Conservation (phyloP, 2,329 filamentous ascomycete species). For the Mycosphaerelloides madeirae region DNA sequence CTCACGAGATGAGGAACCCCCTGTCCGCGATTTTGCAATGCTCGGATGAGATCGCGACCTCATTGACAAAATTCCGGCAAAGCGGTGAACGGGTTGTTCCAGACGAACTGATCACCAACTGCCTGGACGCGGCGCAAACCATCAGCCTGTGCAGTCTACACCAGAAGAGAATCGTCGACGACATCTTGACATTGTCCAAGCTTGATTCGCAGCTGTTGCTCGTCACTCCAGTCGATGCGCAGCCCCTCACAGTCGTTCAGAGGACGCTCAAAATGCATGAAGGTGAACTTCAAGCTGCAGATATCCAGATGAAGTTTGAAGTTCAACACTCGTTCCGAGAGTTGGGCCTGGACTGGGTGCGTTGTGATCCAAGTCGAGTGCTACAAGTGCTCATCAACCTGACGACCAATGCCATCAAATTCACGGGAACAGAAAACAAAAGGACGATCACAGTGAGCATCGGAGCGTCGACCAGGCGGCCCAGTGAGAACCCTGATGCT, state of each 20-base stretch:
- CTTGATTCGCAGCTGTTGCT: slow-evolving; percentile 70
- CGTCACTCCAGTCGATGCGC: slow-evolving; percentile 65
- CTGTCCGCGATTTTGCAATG: slow-evolving; percentile 71
- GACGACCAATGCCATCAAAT: slow-evolving; percentile 64
- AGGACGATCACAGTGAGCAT: slow-evolving; percentile 63
- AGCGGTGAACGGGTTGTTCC: slow-evolving; percentile 36
- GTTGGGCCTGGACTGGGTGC: slow-evolving; percentile 61
- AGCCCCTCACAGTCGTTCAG: slow-evolving; percentile 62
- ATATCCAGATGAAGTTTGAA: slow-evolving; percentile 61
- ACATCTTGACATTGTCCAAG: slow-evolving; percentile 69
- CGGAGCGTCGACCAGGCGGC: slow-evolving; percentile 56
- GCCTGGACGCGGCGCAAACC: slow-evolving; percentile 69
- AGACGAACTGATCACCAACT: slow-evolving; percentile 51
- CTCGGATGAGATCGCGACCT: slow-evolving; percentile 66
- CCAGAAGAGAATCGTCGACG: slow-evolving; percentile 74
- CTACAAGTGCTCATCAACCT: slow-evolving; percentile 77
- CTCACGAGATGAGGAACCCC: slow-evolving; percentile 59
- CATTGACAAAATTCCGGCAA: slow-evolving; percentile 40
- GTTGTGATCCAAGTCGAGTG: slow-evolving; percentile 68
- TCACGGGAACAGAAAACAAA: slow-evolving; percentile 61
- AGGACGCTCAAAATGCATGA: slow-evolving; percentile 73
- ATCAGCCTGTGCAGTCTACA: slow-evolving; percentile 74
- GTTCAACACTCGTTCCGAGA: slow-evolving; percentile 59
- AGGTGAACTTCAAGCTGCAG: slow-evolving; percentile 64
- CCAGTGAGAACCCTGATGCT: slow-evolving; percentile 39